Conservation (phyloP, 73 alveolate genomes). For the Stentor roeselii region DNA sequence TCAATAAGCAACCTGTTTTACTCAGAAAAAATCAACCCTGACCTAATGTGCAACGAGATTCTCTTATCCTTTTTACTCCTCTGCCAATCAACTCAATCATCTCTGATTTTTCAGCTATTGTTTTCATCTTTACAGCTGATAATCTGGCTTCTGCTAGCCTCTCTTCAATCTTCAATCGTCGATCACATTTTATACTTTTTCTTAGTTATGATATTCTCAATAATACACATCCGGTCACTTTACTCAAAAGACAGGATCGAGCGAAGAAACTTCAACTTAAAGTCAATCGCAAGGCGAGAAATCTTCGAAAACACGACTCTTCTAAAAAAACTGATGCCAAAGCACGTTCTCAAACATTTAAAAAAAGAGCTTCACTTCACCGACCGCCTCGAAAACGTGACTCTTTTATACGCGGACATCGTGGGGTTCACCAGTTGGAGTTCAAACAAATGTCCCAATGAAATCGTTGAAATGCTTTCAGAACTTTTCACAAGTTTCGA, state of each 20-base stretch:
- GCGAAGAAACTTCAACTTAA: conserved; percentile 31
- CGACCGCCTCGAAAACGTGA: conserved; percentile 85
- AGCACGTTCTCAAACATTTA: conserved; percentile 57
- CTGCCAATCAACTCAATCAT: neutral
- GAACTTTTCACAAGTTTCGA: conserved; percentile 90
- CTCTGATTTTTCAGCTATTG: neutral
- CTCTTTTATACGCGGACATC: conserved; percentile 92
- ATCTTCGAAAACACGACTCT: conserved; percentile 50
- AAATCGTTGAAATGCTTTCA: conserved; percentile 86
- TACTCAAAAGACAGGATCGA: neutral
- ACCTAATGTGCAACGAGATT: neutral
- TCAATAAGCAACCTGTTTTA: no score
- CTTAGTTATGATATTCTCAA: neutral
- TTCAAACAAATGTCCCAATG: conserved; percentile 78
- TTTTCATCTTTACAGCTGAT: neutral
- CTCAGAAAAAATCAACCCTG: neutral
- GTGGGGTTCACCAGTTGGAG: conserved; percentile 77
- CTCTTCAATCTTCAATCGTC: neutral
- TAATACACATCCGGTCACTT: neutral
- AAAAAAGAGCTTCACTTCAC: conserved; percentile 55
- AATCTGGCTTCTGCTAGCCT: neutral
- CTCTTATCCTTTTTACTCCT: neutral
- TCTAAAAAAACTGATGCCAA: conserved; percentile 57
- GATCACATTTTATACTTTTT: neutral
- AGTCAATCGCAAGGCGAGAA: conserved; percentile 40